A percentile compares a stretch with the other conserved stretches of the same genome.
These are phyloP conservation scores for Plasmodium billcollinsi DNA, from an alignment of 169 alveolate species.

Conservation along the genomic window DNA sequence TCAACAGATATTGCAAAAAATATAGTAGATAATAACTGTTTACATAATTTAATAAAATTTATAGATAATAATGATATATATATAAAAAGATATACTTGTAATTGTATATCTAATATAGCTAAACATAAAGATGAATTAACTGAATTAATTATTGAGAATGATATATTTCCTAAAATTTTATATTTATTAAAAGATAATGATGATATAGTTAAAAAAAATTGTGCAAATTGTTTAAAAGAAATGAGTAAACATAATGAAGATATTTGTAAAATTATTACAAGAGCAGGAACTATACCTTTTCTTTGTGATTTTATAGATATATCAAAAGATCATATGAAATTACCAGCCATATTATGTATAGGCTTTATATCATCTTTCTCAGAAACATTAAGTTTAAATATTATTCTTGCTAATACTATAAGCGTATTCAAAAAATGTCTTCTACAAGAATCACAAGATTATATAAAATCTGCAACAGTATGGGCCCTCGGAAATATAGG, in stretches of 20 bases:
- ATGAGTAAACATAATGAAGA: conserved; percentile 77
- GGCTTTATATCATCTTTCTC: conserved; percentile 73
- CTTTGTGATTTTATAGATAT: conserved; percentile 61
- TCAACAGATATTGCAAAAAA: conserved; percentile 58
- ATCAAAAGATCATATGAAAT: conserved; percentile 36
- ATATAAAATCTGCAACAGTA: conserved; percentile 51
- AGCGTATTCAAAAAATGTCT: conserved; percentile 55
- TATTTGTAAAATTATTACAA: conserved; percentile 53
- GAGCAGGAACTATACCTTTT: conserved; percentile 73
- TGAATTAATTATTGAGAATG: conserved; percentile 58
- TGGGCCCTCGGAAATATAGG: conserved; percentile 72
- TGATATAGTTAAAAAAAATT: conserved; percentile 61
- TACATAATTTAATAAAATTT: conserved; percentile 49
- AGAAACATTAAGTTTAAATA: conserved; percentile 58
- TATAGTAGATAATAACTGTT: conserved; percentile 63
- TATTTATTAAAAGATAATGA: conserved; percentile 70
- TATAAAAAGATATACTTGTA: conserved; percentile 49
- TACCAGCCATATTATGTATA: conserved; percentile 61
- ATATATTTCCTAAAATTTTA: conserved; percentile 52
- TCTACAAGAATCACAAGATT: conserved; percentile 52
- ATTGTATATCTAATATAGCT: conserved; percentile 62
- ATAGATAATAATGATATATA: conserved; percentile 47
- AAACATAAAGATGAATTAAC: conserved; percentile 75
- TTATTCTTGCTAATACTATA: conserved; percentile 48
- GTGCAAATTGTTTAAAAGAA: conserved; percentile 69